Evolutionary conservation across 1,284 basidiomycete genomes (phyloP).

Genomic region (Rhodotorula sp.): DNA sequence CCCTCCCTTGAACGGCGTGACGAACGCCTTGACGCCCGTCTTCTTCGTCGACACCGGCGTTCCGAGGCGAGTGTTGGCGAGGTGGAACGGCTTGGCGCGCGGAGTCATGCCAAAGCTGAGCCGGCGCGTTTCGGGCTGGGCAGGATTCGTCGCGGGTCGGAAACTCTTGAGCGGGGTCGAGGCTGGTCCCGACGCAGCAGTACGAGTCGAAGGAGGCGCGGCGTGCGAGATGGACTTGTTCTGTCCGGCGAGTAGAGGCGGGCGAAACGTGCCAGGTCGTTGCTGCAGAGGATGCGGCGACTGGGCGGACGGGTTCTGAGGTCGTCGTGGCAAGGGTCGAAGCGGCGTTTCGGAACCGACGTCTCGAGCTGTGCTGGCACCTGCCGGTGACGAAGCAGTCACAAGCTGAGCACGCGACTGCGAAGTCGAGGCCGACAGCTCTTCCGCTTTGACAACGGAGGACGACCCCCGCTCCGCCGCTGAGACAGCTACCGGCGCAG

Average conservation of each 20-base stretch:
- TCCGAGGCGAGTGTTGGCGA: constrained; percentile 25
- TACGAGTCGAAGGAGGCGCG: constrained; percentile 5
- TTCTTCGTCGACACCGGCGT: constrained; percentile 1
- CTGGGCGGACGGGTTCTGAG: neutral
- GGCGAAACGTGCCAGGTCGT: too few relatives aligned
- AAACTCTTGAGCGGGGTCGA: neutral
- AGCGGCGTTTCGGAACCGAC: neutral
- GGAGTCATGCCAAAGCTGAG: constrained; percentile 44
- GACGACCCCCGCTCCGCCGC: too few relatives aligned
- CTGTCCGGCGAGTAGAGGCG: too few relatives aligned
- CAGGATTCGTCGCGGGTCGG: neutral
- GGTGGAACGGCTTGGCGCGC: constrained; percentile 30
- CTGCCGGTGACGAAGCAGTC: too few relatives aligned
- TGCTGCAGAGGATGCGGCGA: too few relatives aligned
- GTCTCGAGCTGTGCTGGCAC: too few relatives aligned
- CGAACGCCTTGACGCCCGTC: constrained; percentile 34
- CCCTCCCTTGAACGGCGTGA: constrained; percentile 44
- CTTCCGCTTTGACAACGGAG: too few relatives aligned
- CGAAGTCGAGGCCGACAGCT: too few relatives aligned
- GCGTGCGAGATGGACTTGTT: constrained; percentile 1
- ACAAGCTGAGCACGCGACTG: too few relatives aligned
- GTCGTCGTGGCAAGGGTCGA: neutral
- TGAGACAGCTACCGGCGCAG: too few relatives aligned
- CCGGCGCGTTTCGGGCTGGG: constrained; percentile 18
- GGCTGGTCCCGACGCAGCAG: neutral